Evolutionary conservation across 306 rosid genomes (phyloP).

Genomic region (Lathyrus oleraceus): DNA sequence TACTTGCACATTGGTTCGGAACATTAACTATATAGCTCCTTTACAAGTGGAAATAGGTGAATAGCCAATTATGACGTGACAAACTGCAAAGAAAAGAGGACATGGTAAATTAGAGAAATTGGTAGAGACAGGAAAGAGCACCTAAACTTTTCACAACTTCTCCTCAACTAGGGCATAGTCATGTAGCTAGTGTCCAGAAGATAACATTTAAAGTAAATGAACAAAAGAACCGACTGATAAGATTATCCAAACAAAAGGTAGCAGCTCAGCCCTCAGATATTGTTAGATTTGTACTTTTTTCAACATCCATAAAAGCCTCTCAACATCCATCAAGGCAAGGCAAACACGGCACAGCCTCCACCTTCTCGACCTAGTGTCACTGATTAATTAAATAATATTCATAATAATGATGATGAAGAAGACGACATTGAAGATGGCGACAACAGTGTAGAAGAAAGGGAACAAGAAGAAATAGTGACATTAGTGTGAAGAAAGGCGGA

Average conservation of each 20-base stretch:
- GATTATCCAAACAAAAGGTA: neutral
- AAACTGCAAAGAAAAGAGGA: neutral
- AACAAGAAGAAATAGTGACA: neutral
- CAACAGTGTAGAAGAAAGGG: neutral
- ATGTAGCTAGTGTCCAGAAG: too few species aligned
- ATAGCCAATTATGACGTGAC: neutral
- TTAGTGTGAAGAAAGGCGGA: constrained; percentile 37
- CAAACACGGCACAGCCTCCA: constrained; percentile 24
- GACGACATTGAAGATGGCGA: neutral
- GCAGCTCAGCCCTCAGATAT: constrained; percentile 37
- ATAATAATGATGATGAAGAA: neutral
- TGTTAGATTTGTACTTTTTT: neutral
- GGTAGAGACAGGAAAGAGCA: neutral
- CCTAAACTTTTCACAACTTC: neutral
- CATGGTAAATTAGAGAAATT: neutral
- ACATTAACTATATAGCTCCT: neutral
- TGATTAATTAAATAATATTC: constrained; percentile 10
- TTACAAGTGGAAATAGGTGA: neutral
- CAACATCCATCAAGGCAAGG: constrained; percentile 30
- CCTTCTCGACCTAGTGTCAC: constrained; percentile 36
- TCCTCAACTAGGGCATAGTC: neutral
- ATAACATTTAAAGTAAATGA: neutral
- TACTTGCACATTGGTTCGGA: neutral
- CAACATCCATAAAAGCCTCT: constrained; percentile 40
- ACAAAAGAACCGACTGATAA: neutral